A percentile compares a stretch with the other conserved stretches of the same genome.
These are phyloP conservation scores for Ceratocystis colombiana DNA, from an alignment of 2,329 filamentous ascomycete genomes.

Conservation along the genomic window DNA sequence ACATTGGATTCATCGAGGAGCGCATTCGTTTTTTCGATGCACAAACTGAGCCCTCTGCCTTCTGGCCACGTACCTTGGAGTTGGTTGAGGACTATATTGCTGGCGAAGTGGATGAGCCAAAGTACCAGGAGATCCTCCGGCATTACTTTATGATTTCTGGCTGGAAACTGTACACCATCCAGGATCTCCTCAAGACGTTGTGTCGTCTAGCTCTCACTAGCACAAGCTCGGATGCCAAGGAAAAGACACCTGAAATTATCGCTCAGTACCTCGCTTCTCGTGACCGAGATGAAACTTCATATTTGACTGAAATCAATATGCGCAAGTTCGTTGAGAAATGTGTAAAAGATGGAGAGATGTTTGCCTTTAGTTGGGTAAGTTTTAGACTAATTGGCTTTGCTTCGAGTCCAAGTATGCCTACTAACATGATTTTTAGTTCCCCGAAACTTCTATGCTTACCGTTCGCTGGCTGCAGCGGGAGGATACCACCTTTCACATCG, in stretches of 20 bases:
- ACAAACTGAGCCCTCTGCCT: constrained; percentile 48
- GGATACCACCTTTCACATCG: constrained; percentile 71
- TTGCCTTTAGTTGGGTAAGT: constrained; percentile 83
- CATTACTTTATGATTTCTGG: constrained; percentile 85
- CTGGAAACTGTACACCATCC: constrained; percentile 88
- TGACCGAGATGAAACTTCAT: constrained; percentile 73
- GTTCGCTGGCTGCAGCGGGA: constrained; percentile 61
- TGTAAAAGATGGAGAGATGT: constrained; percentile 85
- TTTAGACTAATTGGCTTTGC: not conserved
- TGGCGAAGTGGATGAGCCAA: constrained; percentile 67
- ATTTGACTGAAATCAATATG: constrained; percentile 79
- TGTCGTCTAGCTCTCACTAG: constrained; percentile 73
- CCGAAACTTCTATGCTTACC: constrained; percentile 19
- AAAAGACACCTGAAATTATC: constrained; percentile 86
- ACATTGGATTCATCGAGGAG: constrained; percentile 75
- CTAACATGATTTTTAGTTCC: constrained; percentile 5
- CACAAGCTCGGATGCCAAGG: constrained; percentile 75
- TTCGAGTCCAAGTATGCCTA: not conserved
- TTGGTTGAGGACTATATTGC: constrained; percentile 80
- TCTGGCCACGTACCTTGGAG: constrained; percentile 75
- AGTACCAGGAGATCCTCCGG: constrained; percentile 82
- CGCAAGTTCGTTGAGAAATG: constrained; percentile 87
- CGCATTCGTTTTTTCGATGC: constrained; percentile 63
- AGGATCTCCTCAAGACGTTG: constrained; percentile 74
- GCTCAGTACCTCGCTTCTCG: constrained; percentile 76